Percentiles rank a stretch among this genome's conserved stretches.
Evolutionary conservation across 2,329 filamentous ascomycete species (phyloP).

Genomic region (Aspergillus novofumigatus): DNA sequence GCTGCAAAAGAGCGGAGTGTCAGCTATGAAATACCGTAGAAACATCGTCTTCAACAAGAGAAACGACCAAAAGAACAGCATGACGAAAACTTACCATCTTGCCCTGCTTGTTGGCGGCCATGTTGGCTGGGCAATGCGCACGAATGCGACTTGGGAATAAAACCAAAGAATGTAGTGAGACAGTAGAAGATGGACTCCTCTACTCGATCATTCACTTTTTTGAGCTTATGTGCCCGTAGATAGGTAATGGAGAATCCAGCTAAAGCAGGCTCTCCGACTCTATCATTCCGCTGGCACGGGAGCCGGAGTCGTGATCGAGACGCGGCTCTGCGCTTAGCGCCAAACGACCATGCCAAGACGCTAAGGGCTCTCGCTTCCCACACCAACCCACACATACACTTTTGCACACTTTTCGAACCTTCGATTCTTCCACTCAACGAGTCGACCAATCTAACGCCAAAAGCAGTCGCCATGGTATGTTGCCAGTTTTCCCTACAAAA

Average conservation of each 20-base stretch:
- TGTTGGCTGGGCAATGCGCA: slow-evolving; percentile 40
- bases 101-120: slow-evolving; percentile 84
- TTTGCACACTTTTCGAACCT: slow-evolving; percentile 31
- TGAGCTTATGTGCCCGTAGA: slow-evolving; percentile 10
- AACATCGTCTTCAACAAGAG: background rate
- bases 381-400: slow-evolving; percentile 33
- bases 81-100: slow-evolving; percentile 80
- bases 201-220: slow-evolving; percentile 11
- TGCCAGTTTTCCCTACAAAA: slow-evolving; percentile 1
- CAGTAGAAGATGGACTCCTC: slow-evolving; percentile 20
- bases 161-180: slow-evolving; percentile 24
- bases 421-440: slow-evolving; percentile 30
- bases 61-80: background rate
- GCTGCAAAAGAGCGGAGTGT: slow-evolving; percentile 47
- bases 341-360: slow-evolving; percentile 28
- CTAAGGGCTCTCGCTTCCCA: slow-evolving; percentile 37
- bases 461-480: slow-evolving; percentile 49
- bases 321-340: slow-evolving; percentile 25
- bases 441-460: slow-evolving; percentile 37
- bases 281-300: slow-evolving; percentile 8
- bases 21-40: slow-evolving; percentile 44
- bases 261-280: slow-evolving; percentile 11
- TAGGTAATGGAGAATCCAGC: slow-evolving; percentile 2
- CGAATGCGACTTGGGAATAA: slow-evolving; percentile 41
- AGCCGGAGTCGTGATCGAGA: slow-evolving; percentile 10